A percentile compares a stretch with the other conserved stretches of the same genome.
These are phyloP conservation scores for Mucor lusitanicus DNA, from an alignment of 371 early-diverging fungal species.

Conservation along the genomic window DNA sequence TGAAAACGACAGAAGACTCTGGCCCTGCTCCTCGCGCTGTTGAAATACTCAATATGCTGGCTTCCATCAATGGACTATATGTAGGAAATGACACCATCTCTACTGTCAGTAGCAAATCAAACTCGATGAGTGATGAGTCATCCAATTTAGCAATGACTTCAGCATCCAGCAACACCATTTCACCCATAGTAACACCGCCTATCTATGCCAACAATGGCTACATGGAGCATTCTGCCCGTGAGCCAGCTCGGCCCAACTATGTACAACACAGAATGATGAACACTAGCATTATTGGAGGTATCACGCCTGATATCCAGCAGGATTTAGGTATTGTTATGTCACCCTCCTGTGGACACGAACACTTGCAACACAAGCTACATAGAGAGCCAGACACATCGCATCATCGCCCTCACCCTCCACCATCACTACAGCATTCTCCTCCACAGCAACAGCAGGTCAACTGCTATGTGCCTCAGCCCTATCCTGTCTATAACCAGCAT, in stretches of 20 bases:
- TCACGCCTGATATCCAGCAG: constrained; percentile 34
- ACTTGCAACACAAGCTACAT: not conserved
- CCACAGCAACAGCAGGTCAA: not conserved
- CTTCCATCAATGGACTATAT: constrained; percentile 28
- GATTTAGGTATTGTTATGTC: not conserved
- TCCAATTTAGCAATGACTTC: not conserved
- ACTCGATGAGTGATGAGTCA: constrained; percentile 10
- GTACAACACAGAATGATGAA: constrained; percentile 41
- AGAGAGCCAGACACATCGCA: not conserved
- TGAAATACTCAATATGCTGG: constrained; percentile 37
- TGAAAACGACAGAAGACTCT: constrained; percentile 18
- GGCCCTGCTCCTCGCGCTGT: constrained; percentile 36
- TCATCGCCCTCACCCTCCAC: constrained; percentile 3
- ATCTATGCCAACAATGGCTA: not conserved
- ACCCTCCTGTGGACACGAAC: constrained; percentile 2
- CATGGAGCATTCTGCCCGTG: not conserved
- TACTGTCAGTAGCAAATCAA: not conserved
- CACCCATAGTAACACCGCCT: not conserved
- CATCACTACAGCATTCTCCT: constrained; percentile 1
- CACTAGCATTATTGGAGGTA: constrained; percentile 43
- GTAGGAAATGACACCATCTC: constrained; percentile 13
- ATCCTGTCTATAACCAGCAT: not conserved
- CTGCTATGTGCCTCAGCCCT: not conserved
- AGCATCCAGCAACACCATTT: not conserved
- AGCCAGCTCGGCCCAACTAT: constrained; percentile 28